A percentile compares a stretch with the other conserved stretches of the same genome.
Conservation (phyloP, 345 rosid genomes). For the Lepidium africanum region DNA sequence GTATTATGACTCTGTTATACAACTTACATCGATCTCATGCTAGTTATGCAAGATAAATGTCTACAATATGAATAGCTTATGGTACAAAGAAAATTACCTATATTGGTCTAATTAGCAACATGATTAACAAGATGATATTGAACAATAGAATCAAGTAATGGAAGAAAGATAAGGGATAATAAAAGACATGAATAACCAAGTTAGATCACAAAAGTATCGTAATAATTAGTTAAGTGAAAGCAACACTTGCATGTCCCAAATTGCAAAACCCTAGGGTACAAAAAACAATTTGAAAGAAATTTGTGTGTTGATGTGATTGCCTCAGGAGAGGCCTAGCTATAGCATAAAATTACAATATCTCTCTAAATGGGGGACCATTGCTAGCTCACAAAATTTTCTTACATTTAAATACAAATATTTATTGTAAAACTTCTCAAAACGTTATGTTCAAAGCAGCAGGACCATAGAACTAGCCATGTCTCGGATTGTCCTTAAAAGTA, state of each 20-base stretch:
- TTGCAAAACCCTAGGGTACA: constrained; percentile 50
- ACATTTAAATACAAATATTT: constrained; percentile 13
- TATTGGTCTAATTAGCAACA: not conserved
- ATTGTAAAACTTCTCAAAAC: constrained; percentile 31
- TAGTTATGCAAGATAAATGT: not conserved
- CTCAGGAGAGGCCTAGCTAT: constrained; percentile 25
- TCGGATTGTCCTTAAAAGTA: constrained; percentile 30
- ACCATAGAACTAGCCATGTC: constrained; percentile 23
- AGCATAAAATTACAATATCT: constrained; percentile 1
- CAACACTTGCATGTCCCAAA: constrained; percentile 65
- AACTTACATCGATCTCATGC: not conserved
- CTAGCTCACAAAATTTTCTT: constrained; percentile 11
- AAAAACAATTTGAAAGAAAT: constrained; percentile 21
- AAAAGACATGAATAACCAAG: constrained; percentile 31
- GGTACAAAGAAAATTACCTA: not conserved
- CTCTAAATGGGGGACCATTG: constrained; percentile 49
- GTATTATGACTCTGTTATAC: not conserved
- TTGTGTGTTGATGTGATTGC: constrained; percentile 30
- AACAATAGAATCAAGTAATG: not conserved
- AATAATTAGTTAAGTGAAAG: constrained; percentile 53
- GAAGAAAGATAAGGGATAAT: not conserved
- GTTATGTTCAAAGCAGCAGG: constrained; percentile 29
- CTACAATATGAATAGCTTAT: not conserved
- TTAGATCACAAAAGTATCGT: constrained; percentile 49
- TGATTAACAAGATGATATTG: not conserved